Evolutionary conservation across 768 basidiomycete species (phyloP), one percentile per base, ranked within the genome.

Genomic region (Tulasnella sp.): DNA sequence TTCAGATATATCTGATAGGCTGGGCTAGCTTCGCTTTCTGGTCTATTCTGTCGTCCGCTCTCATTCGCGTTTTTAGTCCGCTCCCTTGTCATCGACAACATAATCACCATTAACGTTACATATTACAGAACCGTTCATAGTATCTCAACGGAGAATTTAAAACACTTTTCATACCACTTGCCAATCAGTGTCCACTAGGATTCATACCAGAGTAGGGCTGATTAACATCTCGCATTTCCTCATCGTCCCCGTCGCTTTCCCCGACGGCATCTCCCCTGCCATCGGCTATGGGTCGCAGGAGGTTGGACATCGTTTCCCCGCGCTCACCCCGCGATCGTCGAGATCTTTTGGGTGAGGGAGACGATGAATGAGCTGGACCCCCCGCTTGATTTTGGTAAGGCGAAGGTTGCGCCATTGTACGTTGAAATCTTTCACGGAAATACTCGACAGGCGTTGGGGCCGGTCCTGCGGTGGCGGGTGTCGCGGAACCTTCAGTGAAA

Each of bases 1-100:
- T 31, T 81, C 84, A 67, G 87, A 89, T 76, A 82, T 84, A 54
- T 82, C 86, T 5, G 88, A 89, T 80, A 82, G 85, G 37, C 78
- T 87, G 39, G 86, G 82, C 75, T 86, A n/a, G 8, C 45, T 49
- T 14, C 6, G 11, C 17, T 14, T 2, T 42, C 40, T 49, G 2
- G 45, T 49, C 45, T 42, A 49, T 49, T 8, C 19, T 22, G 22
- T 22, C 22, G 40, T 12, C 11, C 17, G 40, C 17, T 42, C 40
- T 49, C 45, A 5, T 49, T 2, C 22, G 45, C 45, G 22, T 22
- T 49, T 49, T 22, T 22, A 2, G 19, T 49, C 45, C 14, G 22
- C n/a, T n/a, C 3, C 17, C 45, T 49, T 49, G 12, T 42, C 40
- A 42, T 5, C 17, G 40, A 49, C 45, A 49, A 49, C 45, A 49